Evolutionary conservation across 1,284 basidiomycete genomes (phyloP), one percentile per base, ranked within the genome.

Genomic region (Trichosporon ovoides): DNA sequence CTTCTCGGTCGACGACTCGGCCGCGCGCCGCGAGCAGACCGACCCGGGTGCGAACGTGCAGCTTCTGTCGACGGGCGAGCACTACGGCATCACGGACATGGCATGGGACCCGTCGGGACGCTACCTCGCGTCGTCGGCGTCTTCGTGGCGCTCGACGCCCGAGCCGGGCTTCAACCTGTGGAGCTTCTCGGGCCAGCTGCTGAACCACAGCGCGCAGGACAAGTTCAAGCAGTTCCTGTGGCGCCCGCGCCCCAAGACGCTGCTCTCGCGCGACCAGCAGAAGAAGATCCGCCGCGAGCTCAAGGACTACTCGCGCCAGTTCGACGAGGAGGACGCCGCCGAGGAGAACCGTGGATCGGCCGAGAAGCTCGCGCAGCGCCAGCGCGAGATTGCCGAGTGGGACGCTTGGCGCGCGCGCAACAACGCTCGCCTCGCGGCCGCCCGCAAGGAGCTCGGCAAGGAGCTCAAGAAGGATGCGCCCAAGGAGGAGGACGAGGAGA

Each of bases 161-260:
- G 96, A 98, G 77, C 91, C 97, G 66, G 96, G 96, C 40, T 99
- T 88, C 75, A 88, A 87, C 12, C 86, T 99, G 65, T 98, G 95
- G 94, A 94, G 98, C 79, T 98, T 98, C 83, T 89, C 88, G 60
- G 96, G 96, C 24, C 87, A 90, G 72, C 91, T 96, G 78, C 82
- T 97, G 48, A 83, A 87, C 71, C 94, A 94, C 78, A 85, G 88
- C 61, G 85, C 93, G 61, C 82, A 89, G 64, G 96, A 98, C 74
- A 87, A 89, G 61, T 98, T 98, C 84, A 98, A 98, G 82, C 96
- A 98, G 78, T 93, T 98, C 79, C 83, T 98, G 59, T 99, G 96
- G 96, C 87, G 96, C 36, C 94, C 95, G 38, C 87, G 96, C 22
- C 93, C 96, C 4, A 84, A 86, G 34, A 88, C 91, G 7, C 80